Conservation (phyloP, 805 yeast species). For the Teunomyces barrocoloradensis region DNA sequence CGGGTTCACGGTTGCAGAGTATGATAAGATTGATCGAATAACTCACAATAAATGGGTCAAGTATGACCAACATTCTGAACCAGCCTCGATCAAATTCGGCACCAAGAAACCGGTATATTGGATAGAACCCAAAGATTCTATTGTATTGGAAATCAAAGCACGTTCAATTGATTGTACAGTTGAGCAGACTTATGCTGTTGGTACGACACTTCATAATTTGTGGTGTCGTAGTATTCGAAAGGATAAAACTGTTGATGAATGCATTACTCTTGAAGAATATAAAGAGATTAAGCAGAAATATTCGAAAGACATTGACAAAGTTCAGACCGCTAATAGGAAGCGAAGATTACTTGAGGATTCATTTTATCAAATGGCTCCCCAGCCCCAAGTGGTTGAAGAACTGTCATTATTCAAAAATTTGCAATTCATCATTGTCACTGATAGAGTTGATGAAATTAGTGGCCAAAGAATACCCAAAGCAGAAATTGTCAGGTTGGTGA, state of each 20-base stretch:
- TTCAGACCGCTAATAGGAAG: slow-evolving; percentile 27
- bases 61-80: slow-evolving; percentile 39
- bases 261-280: slow-evolving; percentile 57
- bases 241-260: slow-evolving; percentile 62
- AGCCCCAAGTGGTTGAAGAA: slow-evolving; percentile 8
- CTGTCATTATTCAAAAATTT: slow-evolving; percentile 43
- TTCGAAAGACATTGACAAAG: slow-evolving; percentile 22
- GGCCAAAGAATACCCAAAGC: slow-evolving; percentile 28
- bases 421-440: slow-evolving; percentile 54
- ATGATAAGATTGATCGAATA: slow-evolving; percentile 51
- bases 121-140: slow-evolving; percentile 75
- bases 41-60: slow-evolving; percentile 64
- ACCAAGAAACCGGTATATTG: slow-evolving; percentile 63
- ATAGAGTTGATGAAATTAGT: slow-evolving; percentile 28
- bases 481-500: slow-evolving; percentile 38
- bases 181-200: slow-evolving; percentile 53
- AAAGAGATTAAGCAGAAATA: slow-evolving; percentile 31
- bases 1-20: slow-evolving; percentile 70
- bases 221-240: slow-evolving; percentile 64
- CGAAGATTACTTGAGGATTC: slow-evolving; percentile 17
- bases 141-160: slow-evolving; percentile 82
- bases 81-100: slow-evolving; percentile 52
- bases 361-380: slow-evolving; percentile 9
- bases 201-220: slow-evolving; percentile 72
- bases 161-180: slow-evolving; percentile 57